Base-by-base conservation (phyloP, 2,329 filamentous ascomycete species). In the Penicillium hordei region DNA sequence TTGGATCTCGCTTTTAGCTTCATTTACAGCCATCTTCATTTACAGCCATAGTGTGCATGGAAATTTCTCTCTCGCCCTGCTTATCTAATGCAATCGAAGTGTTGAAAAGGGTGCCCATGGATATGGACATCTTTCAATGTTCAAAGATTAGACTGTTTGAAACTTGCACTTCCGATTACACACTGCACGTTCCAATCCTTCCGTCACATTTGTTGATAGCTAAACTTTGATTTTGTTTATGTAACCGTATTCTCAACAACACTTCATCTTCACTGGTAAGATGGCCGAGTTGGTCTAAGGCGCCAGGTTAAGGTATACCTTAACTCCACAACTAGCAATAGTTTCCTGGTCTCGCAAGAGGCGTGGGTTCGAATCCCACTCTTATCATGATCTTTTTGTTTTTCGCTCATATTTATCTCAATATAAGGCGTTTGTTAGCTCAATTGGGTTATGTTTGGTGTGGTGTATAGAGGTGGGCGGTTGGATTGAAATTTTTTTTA, bases 251-350 rank as follows among this genome's bases (percentile, higher is more conserved):
- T 36, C 3, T 19, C 0, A 1, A 10, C 1, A 0, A 2, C 1
- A 5, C n/a, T 13, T 1, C 40, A 52, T 33, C 29, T 31, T 31
- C 31, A 33, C 12, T 40, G 66, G 66, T 64, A 69, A 69, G 67
- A 69, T 69, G 67, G 67, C 67, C 67, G 67, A 69, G 67, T 69
- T 69, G 67, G 67, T 69, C 67, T 58, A 69, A 68, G 67, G 67
- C 67, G 67, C 67, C 66, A 69, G 67, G 67, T 69, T 69, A 69
- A 69, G 67, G 67, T 65, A 49, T 46, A 67, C 65, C 65, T 68
- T 68, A 58, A 64, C 64, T 56, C 54, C 12, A 55, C 17, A 39
- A 56, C 54, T 56, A 51, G 49, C 36, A 29, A 29, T 51, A 56
- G 54, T 56, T 56, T 56, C 54, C 54, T 56, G 54, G 43, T 53